A percentile compares a stretch with the other conserved stretches of the same genome.
These are phyloP conservation scores for Lycium ferocissimum DNA, from an alignment of 257 asterid genomes.

Conservation along the genomic window DNA sequence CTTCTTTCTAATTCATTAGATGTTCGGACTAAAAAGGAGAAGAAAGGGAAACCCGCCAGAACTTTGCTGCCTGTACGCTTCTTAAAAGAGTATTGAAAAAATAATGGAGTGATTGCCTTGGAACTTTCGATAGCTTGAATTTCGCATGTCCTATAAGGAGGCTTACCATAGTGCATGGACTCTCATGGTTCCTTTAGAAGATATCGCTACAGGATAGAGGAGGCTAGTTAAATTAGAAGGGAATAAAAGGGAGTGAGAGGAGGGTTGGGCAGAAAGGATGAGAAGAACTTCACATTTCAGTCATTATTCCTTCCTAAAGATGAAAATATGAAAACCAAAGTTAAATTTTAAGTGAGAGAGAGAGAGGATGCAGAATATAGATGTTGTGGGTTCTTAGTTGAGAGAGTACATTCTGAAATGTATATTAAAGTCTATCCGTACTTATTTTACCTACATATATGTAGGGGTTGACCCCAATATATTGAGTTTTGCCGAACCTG, in stretches of 20 bases:
- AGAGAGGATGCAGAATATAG: not conserved
- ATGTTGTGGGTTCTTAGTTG: no score
- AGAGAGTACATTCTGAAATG: no score
- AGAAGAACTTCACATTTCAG: not conserved
- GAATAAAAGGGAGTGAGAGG: not conserved
- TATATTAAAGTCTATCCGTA: no score
- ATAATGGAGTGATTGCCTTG: not conserved
- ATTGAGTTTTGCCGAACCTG: no score
- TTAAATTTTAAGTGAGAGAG: no score
- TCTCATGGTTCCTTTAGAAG: not conserved
- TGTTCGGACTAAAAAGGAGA: not conserved
- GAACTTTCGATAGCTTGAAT: not conserved
- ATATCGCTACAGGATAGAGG: not conserved
- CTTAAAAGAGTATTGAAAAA: not conserved
- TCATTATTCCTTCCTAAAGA: not conserved
- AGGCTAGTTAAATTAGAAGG: no score
- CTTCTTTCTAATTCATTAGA: not conserved
- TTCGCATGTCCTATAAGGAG: not conserved
- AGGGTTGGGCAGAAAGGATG: not conserved
- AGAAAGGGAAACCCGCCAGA: no score
- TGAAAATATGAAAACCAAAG: not conserved
- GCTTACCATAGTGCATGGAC: not conserved
- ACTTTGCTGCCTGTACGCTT: not conserved
- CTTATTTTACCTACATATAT: no score
- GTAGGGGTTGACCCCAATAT: no score